Evolutionary conservation across 345 rosid species (phyloP).

Genomic region (Linum lewisii): DNA sequence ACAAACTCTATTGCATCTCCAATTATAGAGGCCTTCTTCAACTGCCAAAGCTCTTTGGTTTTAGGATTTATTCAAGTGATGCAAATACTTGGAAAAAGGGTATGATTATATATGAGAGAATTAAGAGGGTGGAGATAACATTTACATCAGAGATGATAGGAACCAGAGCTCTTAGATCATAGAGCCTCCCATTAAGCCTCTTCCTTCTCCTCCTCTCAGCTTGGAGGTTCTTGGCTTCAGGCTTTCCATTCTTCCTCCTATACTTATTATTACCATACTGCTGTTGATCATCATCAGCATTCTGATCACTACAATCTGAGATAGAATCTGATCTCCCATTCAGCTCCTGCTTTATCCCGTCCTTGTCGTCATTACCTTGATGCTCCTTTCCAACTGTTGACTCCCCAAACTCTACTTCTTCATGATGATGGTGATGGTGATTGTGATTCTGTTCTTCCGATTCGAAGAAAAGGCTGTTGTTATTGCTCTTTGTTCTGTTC

Average conservation of each 20-base stretch:
- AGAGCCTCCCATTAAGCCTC: constrained; percentile 85
- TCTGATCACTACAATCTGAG: constrained; percentile 73
- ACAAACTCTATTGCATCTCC: constrained; percentile 87
- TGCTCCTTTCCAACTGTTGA: constrained; percentile 24
- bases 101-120: too few relatives aligned
- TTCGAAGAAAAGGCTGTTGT: constrained; percentile 24
- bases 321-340: constrained; percentile 47
- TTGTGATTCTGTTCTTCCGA: constrained; percentile 18
- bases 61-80: neutral
- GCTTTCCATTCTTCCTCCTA: constrained; percentile 39
- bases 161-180: constrained; percentile 66
- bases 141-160: constrained; percentile 71
- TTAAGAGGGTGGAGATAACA: neutral
- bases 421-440: constrained; percentile 15
- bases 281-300: constrained; percentile 47
- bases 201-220: constrained; percentile 93
- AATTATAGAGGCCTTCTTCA: constrained; percentile 84
- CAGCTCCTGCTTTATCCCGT: constrained; percentile 29
- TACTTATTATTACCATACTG: constrained; percentile 24
- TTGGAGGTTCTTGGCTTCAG: constrained; percentile 64
- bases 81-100: too few relatives aligned
- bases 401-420: constrained; percentile 28
- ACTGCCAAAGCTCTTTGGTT: constrained; percentile 27
- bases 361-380: constrained; percentile 30
- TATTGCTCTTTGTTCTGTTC: constrained; percentile 14